Conservation (phyloP, 1,284 basidiomycete genomes). For the Amylostereum areolatum region DNA sequence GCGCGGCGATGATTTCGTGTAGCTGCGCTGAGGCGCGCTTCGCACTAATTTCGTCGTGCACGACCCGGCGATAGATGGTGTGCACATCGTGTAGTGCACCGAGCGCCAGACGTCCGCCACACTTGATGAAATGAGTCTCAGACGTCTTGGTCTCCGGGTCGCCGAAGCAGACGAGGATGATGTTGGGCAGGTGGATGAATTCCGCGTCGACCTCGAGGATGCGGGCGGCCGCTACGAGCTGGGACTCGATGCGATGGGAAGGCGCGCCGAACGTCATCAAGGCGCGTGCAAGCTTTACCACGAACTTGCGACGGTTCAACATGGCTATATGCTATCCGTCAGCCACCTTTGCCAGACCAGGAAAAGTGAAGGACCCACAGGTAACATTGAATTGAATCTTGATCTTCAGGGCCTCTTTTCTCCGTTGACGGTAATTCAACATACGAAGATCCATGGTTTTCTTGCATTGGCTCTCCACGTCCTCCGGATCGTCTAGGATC, state of each 20-base stretch:
- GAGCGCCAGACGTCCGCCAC: conserved; percentile 65
- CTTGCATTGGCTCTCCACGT: conserved; percentile 45
- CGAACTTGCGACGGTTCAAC: conserved; percentile 52
- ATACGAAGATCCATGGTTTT: conserved; percentile 31
- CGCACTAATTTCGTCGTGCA: conserved; percentile 82
- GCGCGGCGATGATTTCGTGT: conserved; percentile 41
- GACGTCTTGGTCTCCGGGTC: conserved; percentile 73
- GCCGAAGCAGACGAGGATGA: conserved; percentile 81
- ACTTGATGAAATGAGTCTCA: conserved; percentile 80
- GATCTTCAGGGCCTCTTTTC: conserved; percentile 55
- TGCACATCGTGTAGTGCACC: conserved; percentile 76
- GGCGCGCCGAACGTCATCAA: conserved; percentile 70
- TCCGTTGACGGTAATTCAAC: conserved; percentile 60
- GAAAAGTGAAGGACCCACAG: conserved; percentile 35
- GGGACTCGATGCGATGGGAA: conserved; percentile 65
- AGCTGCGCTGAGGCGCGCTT: conserved; percentile 54
- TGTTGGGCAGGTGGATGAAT: conserved; percentile 74
- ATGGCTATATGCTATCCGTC: conserved; percentile 31
- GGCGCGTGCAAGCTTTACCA: conserved; percentile 56
- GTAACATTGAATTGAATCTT: conserved; percentile 68
- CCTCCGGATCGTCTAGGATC: conserved; percentile 50
- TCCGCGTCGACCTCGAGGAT: conserved; percentile 82
- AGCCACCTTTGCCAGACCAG: not conserved
- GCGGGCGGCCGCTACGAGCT: conserved; percentile 67
- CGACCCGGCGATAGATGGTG: conserved; percentile 68